Conservation (phyloP, 208 protist genomes). For the Leptomonas seymouri region DNA sequence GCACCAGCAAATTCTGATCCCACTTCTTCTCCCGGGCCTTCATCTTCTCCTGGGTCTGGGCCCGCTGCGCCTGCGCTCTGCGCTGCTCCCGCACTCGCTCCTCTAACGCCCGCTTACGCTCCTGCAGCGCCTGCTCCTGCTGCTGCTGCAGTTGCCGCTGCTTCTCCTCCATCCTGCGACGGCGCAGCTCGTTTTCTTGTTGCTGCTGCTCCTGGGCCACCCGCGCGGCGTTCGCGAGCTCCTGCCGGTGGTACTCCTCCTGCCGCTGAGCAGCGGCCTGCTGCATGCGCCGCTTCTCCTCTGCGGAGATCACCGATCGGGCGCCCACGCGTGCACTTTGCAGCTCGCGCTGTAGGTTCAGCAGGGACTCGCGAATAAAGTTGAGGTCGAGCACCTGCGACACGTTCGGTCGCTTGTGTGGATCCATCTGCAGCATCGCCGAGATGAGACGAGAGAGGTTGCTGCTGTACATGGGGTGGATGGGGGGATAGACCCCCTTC, state of each 20-base stretch:
- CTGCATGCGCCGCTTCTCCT: constrained; percentile 54
- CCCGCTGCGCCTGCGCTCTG: constrained; percentile 38
- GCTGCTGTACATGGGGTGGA: constrained; percentile 72
- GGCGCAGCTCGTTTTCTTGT: constrained; percentile 53
- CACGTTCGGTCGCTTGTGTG: constrained; percentile 76
- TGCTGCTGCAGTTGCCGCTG: constrained; percentile 48
- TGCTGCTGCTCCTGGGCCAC: constrained; percentile 60
- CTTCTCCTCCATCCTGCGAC: constrained; percentile 50
- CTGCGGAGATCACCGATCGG: constrained; percentile 45
- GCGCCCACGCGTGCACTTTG: constrained; percentile 50
- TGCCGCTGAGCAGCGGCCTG: constrained; percentile 35
- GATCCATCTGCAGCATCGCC: constrained; percentile 88
- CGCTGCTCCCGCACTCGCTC: constrained; percentile 75
- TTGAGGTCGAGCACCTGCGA: constrained; percentile 75
- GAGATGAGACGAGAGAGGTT: constrained; percentile 80
- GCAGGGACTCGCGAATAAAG: constrained; percentile 80
- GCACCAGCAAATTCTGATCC: constrained; percentile 70
- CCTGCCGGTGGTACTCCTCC: constrained; percentile 53
- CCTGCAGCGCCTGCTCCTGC: constrained; percentile 53
- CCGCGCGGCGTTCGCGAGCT: constrained; percentile 53
- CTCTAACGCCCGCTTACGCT: constrained; percentile 63
- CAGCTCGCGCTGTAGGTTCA: constrained; percentile 63
- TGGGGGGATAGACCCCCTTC: constrained; percentile 85
- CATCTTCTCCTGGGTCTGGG: constrained; percentile 47
- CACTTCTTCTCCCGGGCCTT: constrained; percentile 75